Percentiles rank a stretch among this genome's conserved stretches.
Evolutionary conservation across 306 rosid genomes (phyloP).

Genomic region (Morella rubra): DNA sequence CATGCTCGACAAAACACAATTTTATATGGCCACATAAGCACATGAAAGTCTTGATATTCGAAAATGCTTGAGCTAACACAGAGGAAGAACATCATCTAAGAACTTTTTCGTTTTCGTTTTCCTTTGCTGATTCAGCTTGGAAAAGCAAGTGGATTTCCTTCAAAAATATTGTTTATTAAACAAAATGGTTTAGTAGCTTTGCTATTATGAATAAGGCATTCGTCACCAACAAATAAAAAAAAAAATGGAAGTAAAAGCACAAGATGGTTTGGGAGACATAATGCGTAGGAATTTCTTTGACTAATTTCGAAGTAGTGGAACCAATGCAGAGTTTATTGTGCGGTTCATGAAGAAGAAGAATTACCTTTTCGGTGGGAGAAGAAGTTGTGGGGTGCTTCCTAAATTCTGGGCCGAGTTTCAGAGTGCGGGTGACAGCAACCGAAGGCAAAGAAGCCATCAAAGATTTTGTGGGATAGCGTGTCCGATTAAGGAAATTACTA

Average conservation of each 20-base stretch:
- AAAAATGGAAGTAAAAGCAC: not conserved
- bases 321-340: not conserved
- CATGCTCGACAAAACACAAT: not conserved
- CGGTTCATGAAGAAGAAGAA: not conserved
- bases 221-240: not conserved
- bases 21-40: not conserved
- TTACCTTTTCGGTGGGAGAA: conserved; percentile 53
- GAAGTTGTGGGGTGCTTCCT: conserved; percentile 46
- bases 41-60: not conserved
- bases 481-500: conserved; percentile 10
- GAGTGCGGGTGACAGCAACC: conserved; percentile 48
- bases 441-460: conserved; percentile 79
- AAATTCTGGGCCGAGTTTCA: conserved; percentile 57
- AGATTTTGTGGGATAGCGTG: not conserved
- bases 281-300: not conserved
- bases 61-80: not conserved
- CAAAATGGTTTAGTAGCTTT: not conserved
- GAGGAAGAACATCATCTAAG: not conserved
- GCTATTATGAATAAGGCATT: not conserved
- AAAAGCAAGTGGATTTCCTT: too few species aligned
- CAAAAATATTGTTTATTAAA: not conserved
- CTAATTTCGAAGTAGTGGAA: not conserved
- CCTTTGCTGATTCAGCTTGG: not conserved
- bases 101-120: too few species aligned
- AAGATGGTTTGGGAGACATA: too few species aligned